Evolutionary conservation across 345 rosid genomes (phyloP), one percentile per base, ranked within the genome.

Genomic region (Laguncularia racemosa): DNA sequence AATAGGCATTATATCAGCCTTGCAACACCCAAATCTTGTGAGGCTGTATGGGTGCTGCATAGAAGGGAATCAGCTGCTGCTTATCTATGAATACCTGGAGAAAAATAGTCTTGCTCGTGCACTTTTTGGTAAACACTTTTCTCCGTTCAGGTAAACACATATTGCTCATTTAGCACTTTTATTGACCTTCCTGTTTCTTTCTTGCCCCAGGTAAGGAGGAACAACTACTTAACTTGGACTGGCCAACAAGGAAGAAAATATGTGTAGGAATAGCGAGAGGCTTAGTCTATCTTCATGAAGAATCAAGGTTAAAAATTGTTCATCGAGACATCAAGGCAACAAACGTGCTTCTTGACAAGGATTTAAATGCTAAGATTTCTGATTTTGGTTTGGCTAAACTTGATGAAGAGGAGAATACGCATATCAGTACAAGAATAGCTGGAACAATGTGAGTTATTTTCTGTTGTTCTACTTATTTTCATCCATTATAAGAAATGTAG

Each of bases 341-440:
- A 12, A 84, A 84, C 63, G 91, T 84, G 63, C 73, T 84, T 56
- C 90, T 84, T 43, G 90, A 81, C 46, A 75, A 61, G 75, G 76
- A 71, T 53, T 67, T 84, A 51, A 77, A 69, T 69, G 84, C 90
- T 20, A 84, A 84, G 79, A 84, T 84, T 52, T 84, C 90, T 0
- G 86, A 84, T 61, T 84, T 84, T 53, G 90, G 90, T 60, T 69
- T 84, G 53, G 90, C 90, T 40, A 84, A 84, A 65, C 90, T 84
- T 18, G 83, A 84, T 54, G 90, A 84, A 64, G 90, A 78, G 62
- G 90, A 81, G 73, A 76, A 84, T 61, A 84, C 90, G 1, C 90
- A 84, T 69, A 84, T 81, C 56, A 84, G 86, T 73, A 84, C 86
- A 4, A 69, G 90, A 53, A 79, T 84, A 26, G 88, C 91, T 13